A percentile compares a stretch with the other conserved stretches of the same genome.
These are phyloP conservation scores for Kurtzmaniella cleridarum DNA, from an alignment of 805 yeast species.

Conservation along the genomic window DNA sequence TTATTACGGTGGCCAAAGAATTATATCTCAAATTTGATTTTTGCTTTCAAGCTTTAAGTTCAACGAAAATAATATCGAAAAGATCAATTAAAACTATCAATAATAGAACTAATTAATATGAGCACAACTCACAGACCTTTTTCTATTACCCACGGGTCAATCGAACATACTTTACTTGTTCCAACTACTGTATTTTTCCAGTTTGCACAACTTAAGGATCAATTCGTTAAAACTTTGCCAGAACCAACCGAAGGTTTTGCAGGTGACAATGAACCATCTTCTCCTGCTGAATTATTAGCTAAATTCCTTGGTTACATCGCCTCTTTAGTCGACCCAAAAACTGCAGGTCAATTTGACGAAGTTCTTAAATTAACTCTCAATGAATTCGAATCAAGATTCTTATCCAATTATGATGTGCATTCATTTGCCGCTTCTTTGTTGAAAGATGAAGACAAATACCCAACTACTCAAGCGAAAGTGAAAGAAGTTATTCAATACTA, in stretches of 20 bases:
- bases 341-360: constrained; percentile 58
- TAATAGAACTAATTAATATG: constrained; percentile 8
- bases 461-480: constrained; percentile 68
- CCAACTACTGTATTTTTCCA: constrained; percentile 76
- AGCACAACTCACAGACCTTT: constrained; percentile 58
- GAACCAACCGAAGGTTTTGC: constrained; percentile 79
- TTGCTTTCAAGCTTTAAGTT: not conserved
- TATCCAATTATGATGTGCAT: constrained; percentile 69
- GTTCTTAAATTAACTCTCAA: constrained; percentile 64
- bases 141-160: constrained; percentile 74
- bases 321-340: constrained; percentile 36
- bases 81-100: not conserved
- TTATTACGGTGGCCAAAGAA: too few relatives aligned
- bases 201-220: constrained; percentile 84
- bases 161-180: constrained; percentile 83
- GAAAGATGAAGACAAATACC: constrained; percentile 45
- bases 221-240: constrained; percentile 73
- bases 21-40: too few relatives aligned
- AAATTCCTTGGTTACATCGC: constrained; percentile 76
- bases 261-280: constrained; percentile 81
- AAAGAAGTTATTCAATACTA: constrained; percentile 75
- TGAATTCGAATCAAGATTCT: constrained; percentile 81
- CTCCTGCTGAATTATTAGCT: constrained; percentile 79
- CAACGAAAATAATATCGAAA: not conserved
- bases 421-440: constrained; percentile 73